Conservation (phyloP, 2,329 filamentous ascomycete genomes). For the Gliomastix tumulicola region DNA sequence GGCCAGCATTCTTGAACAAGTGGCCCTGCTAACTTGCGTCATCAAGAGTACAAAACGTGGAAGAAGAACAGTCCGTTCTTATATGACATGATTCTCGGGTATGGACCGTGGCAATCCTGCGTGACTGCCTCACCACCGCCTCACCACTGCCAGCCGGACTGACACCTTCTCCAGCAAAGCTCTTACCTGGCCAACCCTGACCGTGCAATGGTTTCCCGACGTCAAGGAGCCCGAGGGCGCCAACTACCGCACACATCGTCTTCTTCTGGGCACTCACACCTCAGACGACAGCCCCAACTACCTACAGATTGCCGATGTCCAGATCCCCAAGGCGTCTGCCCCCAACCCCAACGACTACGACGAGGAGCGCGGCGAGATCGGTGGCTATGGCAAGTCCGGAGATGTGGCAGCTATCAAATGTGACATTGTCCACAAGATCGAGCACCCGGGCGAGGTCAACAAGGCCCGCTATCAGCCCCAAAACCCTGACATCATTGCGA, state of each 20-base stretch:
- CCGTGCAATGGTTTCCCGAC: conserved; percentile 97
- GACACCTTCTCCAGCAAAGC: conserved; percentile 56
- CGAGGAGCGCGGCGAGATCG: conserved; percentile 86
- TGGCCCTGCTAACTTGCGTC: not conserved
- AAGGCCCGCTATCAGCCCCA: conserved; percentile 97
- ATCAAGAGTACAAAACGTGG: conserved; percentile 95
- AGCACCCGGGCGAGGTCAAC: conserved; percentile 95
- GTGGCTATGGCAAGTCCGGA: conserved; percentile 74
- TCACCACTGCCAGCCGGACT: conserved; percentile 5
- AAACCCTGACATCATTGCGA: conserved; percentile 94
- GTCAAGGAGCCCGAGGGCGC: conserved; percentile 83
- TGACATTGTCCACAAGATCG: conserved; percentile 89
- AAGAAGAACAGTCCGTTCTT: conserved; percentile 99
- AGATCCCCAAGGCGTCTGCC: conserved; percentile 73
- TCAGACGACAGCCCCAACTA: conserved; percentile 82
- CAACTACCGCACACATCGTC: conserved; percentile 78
- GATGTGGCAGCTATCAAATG: conserved; percentile 74
- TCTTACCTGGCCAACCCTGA: conserved; percentile 94
- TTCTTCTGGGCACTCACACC: conserved; percentile 92
- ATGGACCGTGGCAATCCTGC: conserved; percentile 7
- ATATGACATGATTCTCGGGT: conserved; percentile 94
- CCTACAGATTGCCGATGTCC: conserved; percentile 88
- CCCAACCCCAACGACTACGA: conserved; percentile 82
- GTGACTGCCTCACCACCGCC: conserved; percentile 5
- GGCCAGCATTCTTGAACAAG: not conserved